A percentile compares a stretch with the other conserved stretches of the same genome.
Conservation (phyloP, 768 basidiomycete species). For the Hydnomerulius pinastri region DNA sequence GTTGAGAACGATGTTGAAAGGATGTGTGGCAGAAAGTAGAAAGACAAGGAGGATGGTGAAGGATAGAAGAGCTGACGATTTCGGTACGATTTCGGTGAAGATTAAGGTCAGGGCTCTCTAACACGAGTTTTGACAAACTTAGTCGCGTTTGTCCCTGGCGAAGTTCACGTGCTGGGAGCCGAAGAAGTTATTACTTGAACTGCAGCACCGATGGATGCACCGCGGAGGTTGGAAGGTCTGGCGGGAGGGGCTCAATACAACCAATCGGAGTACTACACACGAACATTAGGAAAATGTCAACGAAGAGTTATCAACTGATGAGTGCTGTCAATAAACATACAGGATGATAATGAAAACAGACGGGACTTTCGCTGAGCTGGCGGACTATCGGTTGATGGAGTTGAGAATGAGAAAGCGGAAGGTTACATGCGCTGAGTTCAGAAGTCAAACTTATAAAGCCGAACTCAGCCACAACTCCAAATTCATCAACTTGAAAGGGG, state of each 20-base stretch:
- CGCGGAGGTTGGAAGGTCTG: constrained; percentile 12
- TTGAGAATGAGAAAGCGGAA: constrained; percentile 22
- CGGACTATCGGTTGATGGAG: constrained; percentile 33
- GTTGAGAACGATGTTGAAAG: constrained; percentile 15
- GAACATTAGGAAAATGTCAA: constrained; percentile 31
- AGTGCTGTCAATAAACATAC: constrained; percentile 27
- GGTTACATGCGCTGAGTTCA: constrained; percentile 28
- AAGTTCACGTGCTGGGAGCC: constrained; percentile 39
- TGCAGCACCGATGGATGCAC: constrained; percentile 18
- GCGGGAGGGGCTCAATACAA: constrained; percentile 10
- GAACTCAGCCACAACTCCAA: constrained; percentile 2
- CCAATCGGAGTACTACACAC: constrained; percentile 8
- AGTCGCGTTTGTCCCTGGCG: constrained; percentile 30
- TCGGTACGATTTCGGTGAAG: constrained; percentile 33
- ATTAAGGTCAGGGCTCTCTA: constrained; percentile 37
- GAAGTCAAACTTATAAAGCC: constrained; percentile 1
- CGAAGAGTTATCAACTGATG: constrained; percentile 5
- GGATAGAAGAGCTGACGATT: constrained; percentile 29
- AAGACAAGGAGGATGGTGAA: constrained; percentile 12
- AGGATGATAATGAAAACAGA: constrained; percentile 14
- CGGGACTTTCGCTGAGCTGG: constrained; percentile 38
- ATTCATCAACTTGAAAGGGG: too few relatives aligned
- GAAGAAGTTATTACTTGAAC: constrained; percentile 24
- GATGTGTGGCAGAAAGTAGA: constrained; percentile 5
- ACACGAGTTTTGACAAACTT: constrained; percentile 40